These are phyloP conservation scores for Neopestalotiopsis clavispora DNA, from an alignment of 2,329 filamentous ascomycete species.

Conservation along the genomic window DNA sequence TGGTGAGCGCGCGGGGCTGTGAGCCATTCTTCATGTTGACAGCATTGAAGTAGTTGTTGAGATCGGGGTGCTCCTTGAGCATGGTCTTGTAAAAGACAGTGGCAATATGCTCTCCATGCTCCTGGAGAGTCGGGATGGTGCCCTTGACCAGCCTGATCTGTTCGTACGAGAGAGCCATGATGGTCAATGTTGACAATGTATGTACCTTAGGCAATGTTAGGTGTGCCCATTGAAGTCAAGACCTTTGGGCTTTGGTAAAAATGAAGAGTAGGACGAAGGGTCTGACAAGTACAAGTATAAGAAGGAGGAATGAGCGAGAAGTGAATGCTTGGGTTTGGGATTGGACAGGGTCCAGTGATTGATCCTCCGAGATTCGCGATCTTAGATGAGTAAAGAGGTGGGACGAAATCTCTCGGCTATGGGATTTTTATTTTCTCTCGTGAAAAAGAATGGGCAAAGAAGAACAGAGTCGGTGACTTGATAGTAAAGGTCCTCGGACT, in stretches of 20 bases:
- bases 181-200: constrained; percentile 3
- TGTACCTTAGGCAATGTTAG: neutral
- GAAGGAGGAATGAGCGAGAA: neutral
- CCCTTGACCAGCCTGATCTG: constrained; percentile 71
- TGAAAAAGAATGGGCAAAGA: neutral
- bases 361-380: neutral
- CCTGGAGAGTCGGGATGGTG: constrained; percentile 70
- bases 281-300: neutral
- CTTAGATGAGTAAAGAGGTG: neutral
- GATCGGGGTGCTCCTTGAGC: constrained; percentile 66
- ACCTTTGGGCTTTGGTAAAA: neutral
- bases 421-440: neutral
- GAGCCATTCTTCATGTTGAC: constrained; percentile 67
- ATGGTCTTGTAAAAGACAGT: constrained; percentile 75
- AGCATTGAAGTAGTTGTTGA: constrained; percentile 74
- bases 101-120: constrained; percentile 72
- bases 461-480: neutral
- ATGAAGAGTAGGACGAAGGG: neutral
- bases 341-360: neutral
- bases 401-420: neutral
- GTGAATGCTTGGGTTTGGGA: neutral
- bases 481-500: neutral
- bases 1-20: constrained; percentile 66
- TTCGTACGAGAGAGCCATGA: constrained; percentile 48
- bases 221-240: neutral